Evolutionary conservation across 2,329 filamentous ascomycete species (phyloP).

Genomic region (Fusarium citri): DNA sequence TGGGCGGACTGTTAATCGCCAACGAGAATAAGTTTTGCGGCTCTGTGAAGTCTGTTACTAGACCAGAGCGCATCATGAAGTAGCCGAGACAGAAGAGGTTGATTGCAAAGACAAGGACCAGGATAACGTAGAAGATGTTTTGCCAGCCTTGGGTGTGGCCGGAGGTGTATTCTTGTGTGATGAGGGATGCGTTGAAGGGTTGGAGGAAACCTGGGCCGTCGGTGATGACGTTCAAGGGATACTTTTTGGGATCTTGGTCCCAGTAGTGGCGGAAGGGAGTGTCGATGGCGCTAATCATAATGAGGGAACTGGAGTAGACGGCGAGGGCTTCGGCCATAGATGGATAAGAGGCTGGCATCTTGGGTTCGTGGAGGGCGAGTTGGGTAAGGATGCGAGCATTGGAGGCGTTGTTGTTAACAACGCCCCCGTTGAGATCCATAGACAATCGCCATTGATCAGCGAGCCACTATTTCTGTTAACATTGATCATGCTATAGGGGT

Average conservation of each 20-base stretch:
- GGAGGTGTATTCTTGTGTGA: conserved; percentile 76
- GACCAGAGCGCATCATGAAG: conserved; percentile 63
- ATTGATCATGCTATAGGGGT: not conserved
- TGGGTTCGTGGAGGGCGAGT: conserved; percentile 56
- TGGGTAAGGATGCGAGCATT: conserved; percentile 68
- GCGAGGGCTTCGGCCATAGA: conserved; percentile 80
- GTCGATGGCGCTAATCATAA: conserved; percentile 69
- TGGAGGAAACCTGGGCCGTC: conserved; percentile 60
- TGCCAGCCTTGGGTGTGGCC: conserved; percentile 72
- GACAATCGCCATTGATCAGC: conserved; percentile 65
- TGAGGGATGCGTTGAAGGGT: conserved; percentile 72
- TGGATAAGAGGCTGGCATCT: conserved; percentile 65
- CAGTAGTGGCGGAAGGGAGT: conserved; percentile 71
- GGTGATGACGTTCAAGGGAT: conserved; percentile 50
- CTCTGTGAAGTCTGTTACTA: conserved; percentile 83
- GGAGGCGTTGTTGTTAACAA: conserved; percentile 66
- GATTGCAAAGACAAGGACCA: conserved; percentile 73
- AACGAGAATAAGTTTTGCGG: conserved; percentile 80
- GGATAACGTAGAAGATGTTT: conserved; percentile 73
- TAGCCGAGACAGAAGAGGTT: conserved; percentile 75
- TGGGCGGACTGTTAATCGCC: conserved; percentile 70
- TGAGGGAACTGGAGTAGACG: conserved; percentile 74
- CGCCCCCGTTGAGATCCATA: conserved; percentile 67
- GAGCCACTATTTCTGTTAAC: conserved; percentile 54
- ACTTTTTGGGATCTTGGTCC: conserved; percentile 51